A percentile compares a stretch with the other conserved stretches of the same genome.
Evolutionary conservation across 2,329 filamentous ascomycete genomes (phyloP).

Genomic region (Aspergillus brunneoviolaceus): DNA sequence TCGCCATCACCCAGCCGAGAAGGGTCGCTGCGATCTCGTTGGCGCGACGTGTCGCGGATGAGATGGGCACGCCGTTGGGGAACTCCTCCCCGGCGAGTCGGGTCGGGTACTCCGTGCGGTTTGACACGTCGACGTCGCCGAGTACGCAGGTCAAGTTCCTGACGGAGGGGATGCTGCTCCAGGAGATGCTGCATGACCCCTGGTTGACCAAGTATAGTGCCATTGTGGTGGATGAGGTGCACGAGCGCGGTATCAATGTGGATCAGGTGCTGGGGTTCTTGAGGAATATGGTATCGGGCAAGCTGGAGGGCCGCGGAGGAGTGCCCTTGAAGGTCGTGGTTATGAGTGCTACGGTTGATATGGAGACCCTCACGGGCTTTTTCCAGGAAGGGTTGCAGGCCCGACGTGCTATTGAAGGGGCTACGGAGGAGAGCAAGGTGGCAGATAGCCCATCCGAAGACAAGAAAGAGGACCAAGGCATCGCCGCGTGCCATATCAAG

Average conservation of each 20-base stretch:
- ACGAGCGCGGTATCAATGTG: constrained; percentile 92
- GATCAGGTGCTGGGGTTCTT: constrained; percentile 88
- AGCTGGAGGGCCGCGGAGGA: constrained; percentile 64
- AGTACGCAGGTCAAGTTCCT: constrained; percentile 89
- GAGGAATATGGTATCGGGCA: constrained; percentile 66
- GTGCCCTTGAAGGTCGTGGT: constrained; percentile 82
- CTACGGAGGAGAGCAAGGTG: not conserved
- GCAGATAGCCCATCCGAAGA: constrained; percentile 9
- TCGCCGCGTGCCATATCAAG: constrained; percentile 68
- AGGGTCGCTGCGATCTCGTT: constrained; percentile 91
- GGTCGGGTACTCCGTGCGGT: constrained; percentile 93
- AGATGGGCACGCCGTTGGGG: constrained; percentile 68
- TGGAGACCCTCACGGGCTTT: constrained; percentile 73
- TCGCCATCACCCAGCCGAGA: constrained; percentile 92
- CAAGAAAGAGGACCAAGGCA: constrained; percentile 31
- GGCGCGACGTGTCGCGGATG: constrained; percentile 81
- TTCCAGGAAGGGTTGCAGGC: constrained; percentile 53
- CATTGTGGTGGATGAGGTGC: constrained; percentile 92
- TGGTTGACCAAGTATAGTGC: constrained; percentile 81
- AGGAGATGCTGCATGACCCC: constrained; percentile 87
- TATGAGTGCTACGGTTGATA: constrained; percentile 96
- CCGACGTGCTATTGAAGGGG: not conserved
- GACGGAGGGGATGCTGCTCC: constrained; percentile 93
- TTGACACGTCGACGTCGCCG: constrained; percentile 81
- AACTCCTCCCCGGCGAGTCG: constrained; percentile 58